Evolutionary conservation across 371 early-diverging fungal species (phyloP), one percentile per base, ranked within the genome.

Genomic region (Chytridiales sp.): DNA sequence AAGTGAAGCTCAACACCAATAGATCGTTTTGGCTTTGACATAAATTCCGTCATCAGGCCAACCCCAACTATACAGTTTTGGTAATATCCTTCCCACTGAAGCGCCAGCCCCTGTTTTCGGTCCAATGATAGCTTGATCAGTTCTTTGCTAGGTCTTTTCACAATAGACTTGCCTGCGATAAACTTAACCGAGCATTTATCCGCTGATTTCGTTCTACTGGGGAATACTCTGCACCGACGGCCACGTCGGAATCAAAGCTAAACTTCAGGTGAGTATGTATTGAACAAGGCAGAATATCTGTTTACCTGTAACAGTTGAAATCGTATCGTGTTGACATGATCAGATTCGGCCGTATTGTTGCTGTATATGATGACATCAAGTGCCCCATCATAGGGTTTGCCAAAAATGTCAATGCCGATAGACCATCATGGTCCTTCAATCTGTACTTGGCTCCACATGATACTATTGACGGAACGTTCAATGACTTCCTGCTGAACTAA

Each of bases 201-300:
- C 66, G 21, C 41, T 71, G 62, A 15, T 60, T 50, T 41, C 53
- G 50, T 9, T 52, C 72, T 1, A 9, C 9, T 6, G 72, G 70
- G 17, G 64, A 58, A 43, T 76, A 93, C 62, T 93, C 93, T 8
- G 87, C 72, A 3, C 94, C 94, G 27, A 89, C 70, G 1, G 85
- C 84, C 32, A 93, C 72, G 73, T 94, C 93, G 34, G 91, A 88
- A 49, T 90, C 88, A 48, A 90, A 89, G 44, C 89, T 89, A 67
- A 91, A 93, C 11, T 87, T 83, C n/a, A n/a, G n/a, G n/a, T n/a
- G n/a, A n/a, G n/a, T n/a, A n/a, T n/a, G n/a, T n/a, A n/a, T n/a
- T n/a, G n/a, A n/a, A n/a, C n/a, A n/a, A n/a, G n/a, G n/a, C n/a
- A n/a, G n/a, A n/a, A n/a, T n/a, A n/a, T n/a, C n/a, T n/a, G n/a